Evolutionary conservation across 495 filamentous ascomycete species (phyloP).

Genomic region (Oleoguttula mirabilis): DNA sequence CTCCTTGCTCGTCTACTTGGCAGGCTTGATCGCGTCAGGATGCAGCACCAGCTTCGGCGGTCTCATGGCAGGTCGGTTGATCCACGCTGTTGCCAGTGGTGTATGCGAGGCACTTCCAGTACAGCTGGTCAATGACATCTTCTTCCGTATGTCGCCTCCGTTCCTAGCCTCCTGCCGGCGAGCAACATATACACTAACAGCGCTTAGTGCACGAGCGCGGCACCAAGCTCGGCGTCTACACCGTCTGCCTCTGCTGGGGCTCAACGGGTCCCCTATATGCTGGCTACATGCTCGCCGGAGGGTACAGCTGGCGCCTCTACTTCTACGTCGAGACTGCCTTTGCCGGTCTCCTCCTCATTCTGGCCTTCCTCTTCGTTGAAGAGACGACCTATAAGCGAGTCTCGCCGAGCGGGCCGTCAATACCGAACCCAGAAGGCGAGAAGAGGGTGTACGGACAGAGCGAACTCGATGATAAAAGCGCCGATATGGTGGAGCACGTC

Average conservation of each 20-base stretch:
- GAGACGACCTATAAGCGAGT: slow-evolving; percentile 46
- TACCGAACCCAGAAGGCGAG: slow-evolving; percentile 16
- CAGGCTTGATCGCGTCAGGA: slow-evolving; percentile 45
- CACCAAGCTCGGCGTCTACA: slow-evolving; percentile 19
- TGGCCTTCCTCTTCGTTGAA: slow-evolving; percentile 51
- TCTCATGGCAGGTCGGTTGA: slow-evolving; percentile 44
- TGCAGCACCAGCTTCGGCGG: slow-evolving; percentile 38
- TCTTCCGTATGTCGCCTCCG: slow-evolving; percentile 32
- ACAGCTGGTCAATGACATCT: slow-evolving; percentile 55
- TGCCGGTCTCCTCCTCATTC: slow-evolving; percentile 40
- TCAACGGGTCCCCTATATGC: slow-evolving; percentile 47
- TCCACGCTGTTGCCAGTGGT: slow-evolving; percentile 45
- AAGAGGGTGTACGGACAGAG: slow-evolving; percentile 15
- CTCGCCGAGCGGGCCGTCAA: slow-evolving; percentile 1
- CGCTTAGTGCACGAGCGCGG: slow-evolving; percentile 15
- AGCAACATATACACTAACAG: slow-evolving; percentile 1
- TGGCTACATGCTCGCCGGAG: slow-evolving; percentile 52
- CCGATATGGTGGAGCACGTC: slow-evolving; percentile 6
- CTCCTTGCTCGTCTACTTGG: slow-evolving; percentile 38
- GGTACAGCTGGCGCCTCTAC: slow-evolving; percentile 48
- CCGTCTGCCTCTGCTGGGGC: slow-evolving; percentile 49
- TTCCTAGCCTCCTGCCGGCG: too few species aligned
- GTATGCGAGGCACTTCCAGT: slow-evolving; percentile 54
- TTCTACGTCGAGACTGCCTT: slow-evolving; percentile 56
- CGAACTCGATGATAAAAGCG: slow-evolving; percentile 11